Base-by-base conservation (phyloP, 2,329 filamentous ascomycete genomes). In the Calycina marina region DNA sequence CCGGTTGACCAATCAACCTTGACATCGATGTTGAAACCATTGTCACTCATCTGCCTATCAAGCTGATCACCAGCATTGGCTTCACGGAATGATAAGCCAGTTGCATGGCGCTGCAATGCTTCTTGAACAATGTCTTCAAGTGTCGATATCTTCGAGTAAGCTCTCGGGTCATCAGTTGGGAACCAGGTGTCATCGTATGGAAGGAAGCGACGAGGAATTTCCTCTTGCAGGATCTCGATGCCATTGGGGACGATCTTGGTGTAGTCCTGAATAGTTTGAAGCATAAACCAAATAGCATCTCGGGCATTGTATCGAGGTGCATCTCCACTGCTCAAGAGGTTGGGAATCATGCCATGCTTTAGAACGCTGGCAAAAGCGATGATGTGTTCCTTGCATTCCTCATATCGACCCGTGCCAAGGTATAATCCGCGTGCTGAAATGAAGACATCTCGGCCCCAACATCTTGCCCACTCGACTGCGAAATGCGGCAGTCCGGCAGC, bases 281-380 rank as follows among this genome's bases (percentile, higher is more conserved):
- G 58, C 63, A 92, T 93, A 65, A 96, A 98, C 90, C 90, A 98
- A 25, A 94, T 73, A 0, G 90, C 93, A 56, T 98, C 90, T 39
- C 90, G 72, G 26, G 90, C 86, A 55, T 98, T 98, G 62, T 96
- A 98, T 15, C 90, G 71, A 3, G 90, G 90, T 11, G 77, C 67
- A 38, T 78, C 82, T 5, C 90, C 86, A 38, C 81, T 83, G 42
- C 84, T 78, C 10, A 98, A 65, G 13, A 98, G 66, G 49, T 98
- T 98, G 10, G 90, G 90, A 36, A 98, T 86, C 85, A 96, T 93
- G 31, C 90, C 90, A 48, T 98, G 90, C 63, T 98, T 98, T 44
- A 98, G 61, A 8, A 98, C 86, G 52, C 85, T 93, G 2, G 82
- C 86, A 58, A 98, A 98, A 6, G 86, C 88, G 38, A 84, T 63